phyloP scores from a whole-genome alignment of 2,329 filamentous ascomycete genomes.

The Pochonia chlamydosporia region DNA sequence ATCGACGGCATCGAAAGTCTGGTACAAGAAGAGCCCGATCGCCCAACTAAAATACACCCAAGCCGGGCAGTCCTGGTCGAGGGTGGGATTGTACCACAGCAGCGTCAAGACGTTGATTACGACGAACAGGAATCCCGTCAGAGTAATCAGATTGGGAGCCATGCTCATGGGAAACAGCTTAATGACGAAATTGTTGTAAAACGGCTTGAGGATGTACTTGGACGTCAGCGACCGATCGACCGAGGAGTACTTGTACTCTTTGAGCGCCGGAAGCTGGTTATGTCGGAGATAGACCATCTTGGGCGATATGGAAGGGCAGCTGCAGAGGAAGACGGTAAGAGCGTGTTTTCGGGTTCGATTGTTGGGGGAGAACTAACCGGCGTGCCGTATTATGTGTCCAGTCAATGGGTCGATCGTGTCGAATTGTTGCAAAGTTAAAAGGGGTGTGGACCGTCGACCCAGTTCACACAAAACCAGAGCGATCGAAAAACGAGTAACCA shows the following conservation, averaged over 20 bases:
- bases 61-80: slow-evolving; percentile 85
- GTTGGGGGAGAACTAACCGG: slow-evolving; percentile 1
- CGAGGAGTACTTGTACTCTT: slow-evolving; percentile 90
- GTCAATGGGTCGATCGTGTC: neutral
- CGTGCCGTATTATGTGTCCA: neutral
- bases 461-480: neutral
- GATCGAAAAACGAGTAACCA: neutral
- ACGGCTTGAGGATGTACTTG: slow-evolving; percentile 92
- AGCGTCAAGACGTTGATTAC: slow-evolving; percentile 84
- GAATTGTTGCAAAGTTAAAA: neutral
- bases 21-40: slow-evolving; percentile 85
- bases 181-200: slow-evolving; percentile 93
- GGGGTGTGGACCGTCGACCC: neutral
- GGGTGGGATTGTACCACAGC: slow-evolving; percentile 90
- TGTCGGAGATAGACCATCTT: slow-evolving; percentile 93
- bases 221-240: slow-evolving; percentile 89
- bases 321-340: neutral
- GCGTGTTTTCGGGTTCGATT: neutral
- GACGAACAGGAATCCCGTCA: slow-evolving; percentile 86
- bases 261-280: slow-evolving; percentile 79
- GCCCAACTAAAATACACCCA: slow-evolving; percentile 97
- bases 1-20: slow-evolving; percentile 97
- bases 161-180: slow-evolving; percentile 92
- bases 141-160: slow-evolving; percentile 83
- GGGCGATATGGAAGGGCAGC: neutral